Evolutionary conservation across 495 filamentous ascomycete species (phyloP).

Genomic region (Chlorociboria aeruginascens): DNA sequence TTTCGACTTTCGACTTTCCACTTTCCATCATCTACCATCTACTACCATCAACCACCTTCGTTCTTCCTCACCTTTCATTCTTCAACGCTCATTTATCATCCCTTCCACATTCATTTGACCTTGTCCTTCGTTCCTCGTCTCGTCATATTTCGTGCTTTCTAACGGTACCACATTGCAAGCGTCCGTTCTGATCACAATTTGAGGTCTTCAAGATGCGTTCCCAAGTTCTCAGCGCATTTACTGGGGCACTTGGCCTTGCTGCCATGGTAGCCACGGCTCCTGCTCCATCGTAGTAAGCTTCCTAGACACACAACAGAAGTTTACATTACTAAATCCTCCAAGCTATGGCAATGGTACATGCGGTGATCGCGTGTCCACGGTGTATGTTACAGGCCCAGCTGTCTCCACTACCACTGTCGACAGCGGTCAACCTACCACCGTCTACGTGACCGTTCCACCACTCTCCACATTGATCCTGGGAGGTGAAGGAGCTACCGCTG

Average conservation of each 20-base stretch:
- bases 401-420: neutral
- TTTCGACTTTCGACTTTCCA: neutral
- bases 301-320: neutral
- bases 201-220: conserved; percentile 11
- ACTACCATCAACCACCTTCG: neutral
- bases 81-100: neutral
- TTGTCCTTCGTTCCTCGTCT: neutral
- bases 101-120: conserved; percentile 2
- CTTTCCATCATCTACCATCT: neutral
- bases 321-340: neutral
- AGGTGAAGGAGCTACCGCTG: conserved; percentile 1
- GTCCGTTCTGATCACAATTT: neutral
- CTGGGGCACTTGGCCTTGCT: conserved; percentile 6
- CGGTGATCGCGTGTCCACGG: too few species aligned
- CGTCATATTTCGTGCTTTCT: too few species aligned
- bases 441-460: conserved; percentile 8
- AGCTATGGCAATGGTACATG: neutral
- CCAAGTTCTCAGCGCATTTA: neutral
- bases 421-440: neutral
- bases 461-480: neutral
- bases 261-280: conserved; percentile 4
- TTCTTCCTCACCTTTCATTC: neutral
- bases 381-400: too few species aligned
- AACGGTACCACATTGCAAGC: neutral
- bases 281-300: conserved; percentile 2